Evolutionary conservation across 139 green algal species (phyloP), one percentile per base, ranked within the genome.

Genomic region (Chlamydomonas urium): DNA sequence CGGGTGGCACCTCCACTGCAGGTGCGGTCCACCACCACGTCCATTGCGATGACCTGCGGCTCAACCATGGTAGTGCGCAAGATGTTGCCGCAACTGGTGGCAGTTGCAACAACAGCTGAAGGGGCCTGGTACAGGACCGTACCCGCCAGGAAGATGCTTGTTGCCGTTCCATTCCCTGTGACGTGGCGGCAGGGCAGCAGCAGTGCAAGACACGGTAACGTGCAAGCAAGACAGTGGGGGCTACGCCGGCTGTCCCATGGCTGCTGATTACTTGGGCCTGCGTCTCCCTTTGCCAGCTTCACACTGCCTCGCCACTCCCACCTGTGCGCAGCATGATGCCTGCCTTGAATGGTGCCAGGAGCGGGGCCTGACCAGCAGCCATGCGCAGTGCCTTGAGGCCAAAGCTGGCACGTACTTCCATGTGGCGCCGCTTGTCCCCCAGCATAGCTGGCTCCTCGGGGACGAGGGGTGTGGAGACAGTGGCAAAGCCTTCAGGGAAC

Each of bases 271-370:
- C n/a, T n/a, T n/a, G n/a, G n/a, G n/a, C n/a, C n/a, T n/a, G n/a
- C n/a, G n/a, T n/a, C 5, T 8, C n/a, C 50, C 19, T 19, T 10
- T 33, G 50, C 8, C n/a, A n/a, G n/a, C n/a, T n/a, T n/a, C n/a
- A n/a, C n/a, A 26, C 17, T 31, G 50, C 17, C 50, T 31, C 24
- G 57, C 45, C 45, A 26, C 21, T 56, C 62, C 5, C 24, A 70
- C 62, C 62, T 72, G 65, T 74, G 42, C 50, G 35, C 3, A 74
- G 50, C n/a, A 29, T 26, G 29, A 74, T 36, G 10, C 47, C 67
- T 19, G 56, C 50, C 67, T 74, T 29, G 56, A 74, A 74, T 4
- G 53, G 47, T 73, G 34, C 53, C 21, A 26, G 45, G 21, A 26
- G 21, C 6, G 10, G 6, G 10, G n/a, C 26, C 24, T 14, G 17